These are phyloP conservation scores for Avena sativa DNA, from an alignment of 176 grass and related monocot genomes.

Conservation along the genomic window DNA sequence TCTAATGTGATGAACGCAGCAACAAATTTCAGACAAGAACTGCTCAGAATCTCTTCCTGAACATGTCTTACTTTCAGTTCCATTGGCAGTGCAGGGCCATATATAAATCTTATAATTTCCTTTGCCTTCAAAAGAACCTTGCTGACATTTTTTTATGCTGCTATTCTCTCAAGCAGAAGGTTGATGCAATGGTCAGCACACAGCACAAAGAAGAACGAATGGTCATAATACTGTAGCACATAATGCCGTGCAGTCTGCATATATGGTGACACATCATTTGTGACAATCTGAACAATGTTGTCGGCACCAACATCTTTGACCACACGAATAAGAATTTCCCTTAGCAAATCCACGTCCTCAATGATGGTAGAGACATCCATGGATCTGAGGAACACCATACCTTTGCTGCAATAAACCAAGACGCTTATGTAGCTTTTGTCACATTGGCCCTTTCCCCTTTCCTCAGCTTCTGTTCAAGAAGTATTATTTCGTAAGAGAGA, in stretches of 20 bases:
- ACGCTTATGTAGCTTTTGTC: slow-evolving; percentile 61
- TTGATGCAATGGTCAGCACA: slow-evolving; percentile 84
- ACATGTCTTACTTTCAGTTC: slow-evolving; percentile 53
- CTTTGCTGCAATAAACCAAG: slow-evolving; percentile 61
- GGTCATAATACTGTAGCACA: slow-evolving; percentile 51
- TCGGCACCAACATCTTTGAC: slow-evolving; percentile 64
- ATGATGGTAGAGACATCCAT: slow-evolving; percentile 59
- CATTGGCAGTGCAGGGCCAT: slow-evolving; percentile 50
- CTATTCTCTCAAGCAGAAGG: slow-evolving; percentile 68
- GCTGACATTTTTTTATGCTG: slow-evolving; percentile 52
- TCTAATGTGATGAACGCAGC: slow-evolving; percentile 67
- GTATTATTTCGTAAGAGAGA: not conserved
- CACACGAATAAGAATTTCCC: slow-evolving; percentile 45
- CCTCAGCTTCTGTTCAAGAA: not conserved
- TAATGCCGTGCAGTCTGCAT: slow-evolving; percentile 70
- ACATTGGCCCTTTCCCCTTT: slow-evolving; percentile 48
- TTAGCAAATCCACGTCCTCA: slow-evolving; percentile 62
- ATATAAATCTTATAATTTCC: slow-evolving; percentile 68
- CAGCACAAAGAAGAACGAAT: slow-evolving; percentile 55
- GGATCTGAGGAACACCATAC: slow-evolving; percentile 76
- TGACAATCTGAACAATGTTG: slow-evolving; percentile 76
- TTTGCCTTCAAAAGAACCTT: slow-evolving; percentile 59
- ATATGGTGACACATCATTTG: slow-evolving; percentile 57
- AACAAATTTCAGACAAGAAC: slow-evolving; percentile 54
- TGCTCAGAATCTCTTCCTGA: slow-evolving; percentile 54